These are phyloP conservation scores for Melocanna baccifera DNA, from an alignment of 176 grass and related monocot species.

Conservation along the genomic window DNA sequence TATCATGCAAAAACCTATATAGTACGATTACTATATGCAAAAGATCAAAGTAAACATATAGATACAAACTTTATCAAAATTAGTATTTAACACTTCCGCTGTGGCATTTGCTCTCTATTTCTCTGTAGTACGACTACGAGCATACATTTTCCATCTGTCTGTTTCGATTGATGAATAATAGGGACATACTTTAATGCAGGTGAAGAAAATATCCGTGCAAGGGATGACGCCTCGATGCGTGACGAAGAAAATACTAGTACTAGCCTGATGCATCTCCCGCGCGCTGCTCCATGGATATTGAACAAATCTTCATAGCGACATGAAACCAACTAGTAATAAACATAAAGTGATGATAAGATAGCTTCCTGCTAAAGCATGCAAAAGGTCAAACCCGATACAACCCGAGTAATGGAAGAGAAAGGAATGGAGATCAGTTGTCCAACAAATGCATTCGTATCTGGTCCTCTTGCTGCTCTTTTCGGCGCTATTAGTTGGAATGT, in stretches of 20 bases:
- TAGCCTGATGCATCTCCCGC: neutral
- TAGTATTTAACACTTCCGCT: no score
- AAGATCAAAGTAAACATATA: no score
- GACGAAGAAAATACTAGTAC: neutral
- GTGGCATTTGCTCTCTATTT: no score
- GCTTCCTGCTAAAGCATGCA: neutral
- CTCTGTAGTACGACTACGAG: neutral
- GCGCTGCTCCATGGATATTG: neutral
- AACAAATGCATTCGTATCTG: neutral
- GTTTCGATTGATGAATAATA: neutral
- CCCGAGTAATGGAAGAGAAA: neutral
- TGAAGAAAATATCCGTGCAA: neutral
- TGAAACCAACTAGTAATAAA: slow-evolving; percentile 23
- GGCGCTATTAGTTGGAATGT: neutral
- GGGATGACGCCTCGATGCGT: slow-evolving; percentile 13
- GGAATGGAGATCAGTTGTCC: neutral
- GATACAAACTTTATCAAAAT: no score
- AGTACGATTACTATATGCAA: no score
- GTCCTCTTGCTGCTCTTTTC: neutral
- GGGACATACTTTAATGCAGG: neutral
- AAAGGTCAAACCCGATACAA: neutral
- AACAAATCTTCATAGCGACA: slow-evolving; percentile 18
- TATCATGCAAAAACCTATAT: no score
- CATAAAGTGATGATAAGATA: neutral
- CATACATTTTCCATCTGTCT: neutral